These are phyloP conservation scores for Leucocoprinus sp. DNA, from an alignment of 768 basidiomycete genomes.

Conservation along the genomic window DNA sequence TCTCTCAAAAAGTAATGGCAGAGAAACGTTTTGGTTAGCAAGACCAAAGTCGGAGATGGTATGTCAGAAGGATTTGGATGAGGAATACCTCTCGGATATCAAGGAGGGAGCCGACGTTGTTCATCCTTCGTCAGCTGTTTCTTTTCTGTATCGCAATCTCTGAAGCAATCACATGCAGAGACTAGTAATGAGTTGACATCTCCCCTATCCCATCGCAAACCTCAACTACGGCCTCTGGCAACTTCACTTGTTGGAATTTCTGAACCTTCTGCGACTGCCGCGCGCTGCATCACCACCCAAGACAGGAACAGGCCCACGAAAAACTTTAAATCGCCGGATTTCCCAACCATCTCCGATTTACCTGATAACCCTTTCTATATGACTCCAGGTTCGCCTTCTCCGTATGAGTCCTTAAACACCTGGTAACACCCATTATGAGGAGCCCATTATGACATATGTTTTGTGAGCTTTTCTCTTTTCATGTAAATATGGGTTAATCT, in stretches of 20 bases:
- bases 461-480: too few species aligned
- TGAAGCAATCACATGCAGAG: slow-evolving; percentile 15
- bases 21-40: slow-evolving; percentile 46
- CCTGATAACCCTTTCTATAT: slow-evolving; percentile 66
- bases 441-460: slow-evolving; percentile 60
- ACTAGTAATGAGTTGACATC: slow-evolving; percentile 40
- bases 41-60: slow-evolving; percentile 18
- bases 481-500: too few species aligned
- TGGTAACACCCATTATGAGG: slow-evolving; percentile 41
- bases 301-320: slow-evolving; percentile 20
- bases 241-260: slow-evolving; percentile 5
- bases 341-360: slow-evolving; percentile 46
- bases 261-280: slow-evolving; percentile 8
- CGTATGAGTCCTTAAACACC: slow-evolving; percentile 24
- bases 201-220: slow-evolving; percentile 53
- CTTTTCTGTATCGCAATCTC: slow-evolving; percentile 26
- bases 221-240: not conserved
- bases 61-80: slow-evolving; percentile 12
- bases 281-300: slow-evolving; percentile 28
- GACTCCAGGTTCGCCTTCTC: slow-evolving; percentile 23
- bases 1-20: slow-evolving; percentile 28
- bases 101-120: slow-evolving; percentile 3
- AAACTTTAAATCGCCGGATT: slow-evolving; percentile 2
- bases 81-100: slow-evolving; percentile 10
- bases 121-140: slow-evolving; percentile 15